Evolutionary conservation across 2,329 filamentous ascomycete species (phyloP), one percentile per base, ranked within the genome.

Genomic region (Monosporascus sp.): DNA sequence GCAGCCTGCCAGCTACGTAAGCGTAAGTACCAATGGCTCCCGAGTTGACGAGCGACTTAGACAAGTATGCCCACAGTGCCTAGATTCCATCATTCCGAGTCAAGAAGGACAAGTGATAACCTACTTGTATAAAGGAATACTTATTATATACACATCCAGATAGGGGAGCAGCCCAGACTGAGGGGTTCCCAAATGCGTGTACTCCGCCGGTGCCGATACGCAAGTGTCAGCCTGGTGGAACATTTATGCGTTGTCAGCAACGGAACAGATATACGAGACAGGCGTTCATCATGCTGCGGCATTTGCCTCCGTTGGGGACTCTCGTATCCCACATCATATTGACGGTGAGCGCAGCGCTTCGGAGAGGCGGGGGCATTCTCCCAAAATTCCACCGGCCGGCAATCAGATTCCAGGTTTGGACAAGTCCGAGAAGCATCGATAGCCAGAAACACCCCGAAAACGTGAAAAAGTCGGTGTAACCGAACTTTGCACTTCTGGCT

Each of bases 401-500:
- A 43, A 43, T 43, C 40, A 43, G 40, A 43, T 43, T 43, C 40
- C 40, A 9, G 22, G 40, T 20, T 20, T 43, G 40, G 40, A 11
- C 26, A 27, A 46, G 43, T 24, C 22, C 22, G 43, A 19, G n/a
- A 27, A 34, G 24, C 43, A 31, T 46, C 43, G 43, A 46, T 46
- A 26, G 20, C 31, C 43, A 26, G n/a, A 26, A 46, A 46, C 43
- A 26, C 22, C 43, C 43, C 43, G 52, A 46, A 36, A 48, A 51
- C 58, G 55, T 56, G 22, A 45, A 56, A 62, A 62, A 58, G 60
- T 61, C 59, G 60, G 60, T 62, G 60, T 59, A 62, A 56, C 55
- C 45, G 51, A 50, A 53, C 51, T 54, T 49, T 52, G 50, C 54
- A 53, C 58, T 57, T 56, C 51, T 54, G 48, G 49, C 52, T 52